Evolutionary conservation across 139 green algal genomes (phyloP).

Genomic region (Tetraselmis chui): DNA sequence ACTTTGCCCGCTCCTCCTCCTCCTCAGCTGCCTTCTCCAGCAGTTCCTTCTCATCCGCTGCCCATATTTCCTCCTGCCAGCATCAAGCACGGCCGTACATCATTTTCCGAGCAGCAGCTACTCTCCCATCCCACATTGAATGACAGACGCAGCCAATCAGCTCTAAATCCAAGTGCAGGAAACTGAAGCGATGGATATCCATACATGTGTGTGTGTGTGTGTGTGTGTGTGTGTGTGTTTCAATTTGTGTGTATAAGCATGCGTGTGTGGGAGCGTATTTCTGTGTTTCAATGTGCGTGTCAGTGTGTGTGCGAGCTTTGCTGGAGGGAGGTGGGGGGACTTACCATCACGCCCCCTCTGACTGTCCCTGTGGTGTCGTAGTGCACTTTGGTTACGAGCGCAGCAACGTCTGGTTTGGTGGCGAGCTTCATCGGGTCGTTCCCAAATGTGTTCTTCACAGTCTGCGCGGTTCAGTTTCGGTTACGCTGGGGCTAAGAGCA

Average conservation of each 20-base stretch:
- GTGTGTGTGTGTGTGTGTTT: no score
- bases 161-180: no score
- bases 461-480: neutral
- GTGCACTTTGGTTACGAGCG: neutral
- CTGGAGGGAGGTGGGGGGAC: no score
- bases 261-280: no score
- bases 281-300: no score
- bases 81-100: no score
- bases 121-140: slow-evolving; percentile 17
- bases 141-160: no score
- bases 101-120: slow-evolving; percentile 7
- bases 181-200: no score
- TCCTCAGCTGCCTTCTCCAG: slow-evolving; percentile 13
- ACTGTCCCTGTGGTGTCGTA: neutral
- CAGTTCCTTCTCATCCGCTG: slow-evolving; percentile 17
- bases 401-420: neutral
- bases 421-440: neutral
- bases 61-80: slow-evolving; percentile 9
- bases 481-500: neutral
- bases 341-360: no score
- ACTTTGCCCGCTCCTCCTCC: slow-evolving; percentile 19
- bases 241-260: no score
- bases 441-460: neutral
- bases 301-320: no score
- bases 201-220: no score